Conservation (phyloP, 371 early-diverging fungal species). For the Dinochytrium kinnereticum region DNA sequence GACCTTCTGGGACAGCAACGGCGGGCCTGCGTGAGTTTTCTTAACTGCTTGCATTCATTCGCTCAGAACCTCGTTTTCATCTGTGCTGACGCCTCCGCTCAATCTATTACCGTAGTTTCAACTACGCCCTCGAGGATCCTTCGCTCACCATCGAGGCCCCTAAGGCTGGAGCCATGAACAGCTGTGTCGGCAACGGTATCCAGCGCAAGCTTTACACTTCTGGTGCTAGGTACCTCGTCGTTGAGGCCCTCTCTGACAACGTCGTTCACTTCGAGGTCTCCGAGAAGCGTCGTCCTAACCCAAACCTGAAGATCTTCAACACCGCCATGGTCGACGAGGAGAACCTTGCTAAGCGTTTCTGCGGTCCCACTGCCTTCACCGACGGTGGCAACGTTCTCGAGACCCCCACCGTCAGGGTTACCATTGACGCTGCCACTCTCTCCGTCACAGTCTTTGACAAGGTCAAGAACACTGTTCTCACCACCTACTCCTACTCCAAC, state of each 20-base stretch:
- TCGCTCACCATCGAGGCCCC: background rate
- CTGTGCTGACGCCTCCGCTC: background rate
- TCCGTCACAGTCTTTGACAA: slow-evolving; percentile 26
- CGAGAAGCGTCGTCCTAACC: background rate
- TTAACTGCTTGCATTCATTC: background rate
- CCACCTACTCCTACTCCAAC: slow-evolving; percentile 24
- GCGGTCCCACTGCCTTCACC: slow-evolving; percentile 24
- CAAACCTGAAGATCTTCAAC: slow-evolving; percentile 17
- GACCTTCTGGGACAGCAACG: slow-evolving; percentile 17
- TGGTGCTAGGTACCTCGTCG: slow-evolving; percentile 19
- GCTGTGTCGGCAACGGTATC: slow-evolving; percentile 7
- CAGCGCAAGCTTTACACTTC: slow-evolving; percentile 9
- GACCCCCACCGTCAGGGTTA: slow-evolving; percentile 12
- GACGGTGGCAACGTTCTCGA: slow-evolving; percentile 6
- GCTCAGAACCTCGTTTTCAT: background rate
- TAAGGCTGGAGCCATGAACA: background rate
- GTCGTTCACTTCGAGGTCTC: slow-evolving; percentile 29
- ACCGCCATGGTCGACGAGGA: slow-evolving; percentile 32
- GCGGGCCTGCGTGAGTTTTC: background rate
- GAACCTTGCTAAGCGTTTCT: slow-evolving; percentile 20
- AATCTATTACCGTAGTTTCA: background rate
- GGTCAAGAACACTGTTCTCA: slow-evolving; percentile 16
- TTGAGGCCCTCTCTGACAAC: slow-evolving; percentile 33
- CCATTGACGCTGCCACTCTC: slow-evolving; percentile 22
- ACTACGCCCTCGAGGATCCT: background rate